Percentiles rank a stretch among this genome's conserved stretches.
Evolutionary conservation across 148 eudicot genomes (phyloP).

Genomic region (Rhododendron ferrugineum): DNA sequence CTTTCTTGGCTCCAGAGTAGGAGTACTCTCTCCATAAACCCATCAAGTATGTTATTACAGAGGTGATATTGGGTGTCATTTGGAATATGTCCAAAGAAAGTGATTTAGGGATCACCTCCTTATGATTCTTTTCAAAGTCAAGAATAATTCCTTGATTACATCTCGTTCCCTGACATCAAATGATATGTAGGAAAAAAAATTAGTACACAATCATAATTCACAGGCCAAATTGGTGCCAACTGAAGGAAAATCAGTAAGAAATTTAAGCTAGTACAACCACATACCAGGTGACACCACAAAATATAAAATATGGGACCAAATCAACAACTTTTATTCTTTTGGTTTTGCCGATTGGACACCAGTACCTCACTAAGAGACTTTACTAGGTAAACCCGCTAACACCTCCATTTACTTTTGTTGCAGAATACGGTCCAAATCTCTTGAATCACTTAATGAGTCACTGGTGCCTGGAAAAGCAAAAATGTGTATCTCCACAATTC

Average conservation of each 20-base stretch:
- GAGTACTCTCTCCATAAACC: constrained; percentile 4
- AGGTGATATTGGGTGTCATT: constrained; percentile 1
- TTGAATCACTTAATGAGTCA: background rate
- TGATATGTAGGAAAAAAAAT: background rate
- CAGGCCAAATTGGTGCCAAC: background rate
- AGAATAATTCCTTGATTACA: constrained; percentile 36
- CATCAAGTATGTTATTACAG: constrained; percentile 16
- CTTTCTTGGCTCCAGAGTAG: constrained; percentile 5
- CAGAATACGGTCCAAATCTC: background rate
- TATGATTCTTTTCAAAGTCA: constrained; percentile 22
- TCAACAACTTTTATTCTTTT: background rate
- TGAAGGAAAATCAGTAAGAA: background rate
- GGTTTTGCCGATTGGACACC: background rate
- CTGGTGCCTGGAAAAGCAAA: background rate
- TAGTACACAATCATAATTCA: background rate
- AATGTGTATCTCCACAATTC: background rate
- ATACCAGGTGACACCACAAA: background rate
- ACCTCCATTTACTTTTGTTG: background rate
- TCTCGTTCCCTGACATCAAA: constrained; percentile 33
- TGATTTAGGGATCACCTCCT: constrained; percentile 4
- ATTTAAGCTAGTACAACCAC: background rate
- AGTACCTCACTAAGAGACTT: background rate
- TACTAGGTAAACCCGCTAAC: background rate
- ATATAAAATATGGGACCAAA: background rate
- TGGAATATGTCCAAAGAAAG: constrained; percentile 10